phyloP scores from a whole-genome alignment of 1,139 yeast species.

The Groenewaldozyma auringiensis region DNA sequence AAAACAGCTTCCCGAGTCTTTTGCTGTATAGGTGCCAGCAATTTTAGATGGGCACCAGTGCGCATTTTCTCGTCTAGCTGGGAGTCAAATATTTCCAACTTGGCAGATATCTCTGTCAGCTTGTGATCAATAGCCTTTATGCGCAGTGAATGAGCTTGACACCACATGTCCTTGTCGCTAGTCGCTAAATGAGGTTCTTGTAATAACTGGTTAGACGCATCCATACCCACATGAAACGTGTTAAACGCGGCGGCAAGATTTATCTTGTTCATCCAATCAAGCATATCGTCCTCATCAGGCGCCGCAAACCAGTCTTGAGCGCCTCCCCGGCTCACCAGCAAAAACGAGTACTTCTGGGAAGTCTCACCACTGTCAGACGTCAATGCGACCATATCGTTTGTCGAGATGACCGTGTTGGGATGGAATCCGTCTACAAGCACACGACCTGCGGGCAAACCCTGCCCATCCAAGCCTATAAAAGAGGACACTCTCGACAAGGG shows the following conservation, averaged over 20 bases:
- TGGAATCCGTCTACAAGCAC: conserved; percentile 35
- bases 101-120: conserved; percentile 30
- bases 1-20: conserved; percentile 44
- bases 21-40: conserved; percentile 45
- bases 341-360: conserved; percentile 21
- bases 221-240: conserved; percentile 33
- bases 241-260: conserved; percentile 49
- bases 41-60: conserved; percentile 35
- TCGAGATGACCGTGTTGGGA: conserved; percentile 31
- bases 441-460: conserved; percentile 10
- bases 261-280: conserved; percentile 50
- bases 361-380: conserved; percentile 11
- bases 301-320: conserved; percentile 34
- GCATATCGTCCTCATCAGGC: conserved; percentile 33
- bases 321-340: conserved; percentile 30
- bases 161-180: not conserved
- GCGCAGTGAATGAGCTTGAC: conserved; percentile 11
- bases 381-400: conserved; percentile 34
- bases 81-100: conserved; percentile 28
- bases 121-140: conserved; percentile 20
- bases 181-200: not conserved
- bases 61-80: conserved; percentile 34
- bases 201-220: conserved; percentile 10
- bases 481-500: not conserved
- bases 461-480: not conserved